These are phyloP conservation scores for Trametes pubescens DNA, from an alignment of 1,284 basidiomycete genomes.

Conservation along the genomic window DNA sequence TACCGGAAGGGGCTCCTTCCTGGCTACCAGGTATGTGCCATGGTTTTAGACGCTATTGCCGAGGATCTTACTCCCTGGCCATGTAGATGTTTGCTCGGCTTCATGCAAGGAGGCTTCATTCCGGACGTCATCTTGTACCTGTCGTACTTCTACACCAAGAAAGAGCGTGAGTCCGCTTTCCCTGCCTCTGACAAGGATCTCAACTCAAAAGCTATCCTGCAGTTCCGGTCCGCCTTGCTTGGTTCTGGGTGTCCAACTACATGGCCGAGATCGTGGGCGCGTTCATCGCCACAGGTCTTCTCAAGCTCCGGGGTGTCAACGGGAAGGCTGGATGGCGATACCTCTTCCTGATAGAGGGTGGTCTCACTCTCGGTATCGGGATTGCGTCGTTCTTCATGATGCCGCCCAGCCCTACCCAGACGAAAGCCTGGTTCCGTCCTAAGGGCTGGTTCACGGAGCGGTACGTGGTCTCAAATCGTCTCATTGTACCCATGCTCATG, in stretches of 20 bases:
- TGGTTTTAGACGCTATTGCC: slow-evolving; percentile 25
- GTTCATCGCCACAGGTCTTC: slow-evolving; percentile 71
- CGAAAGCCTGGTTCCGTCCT: slow-evolving; percentile 69
- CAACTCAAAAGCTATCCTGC: background rate
- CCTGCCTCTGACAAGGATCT: background rate
- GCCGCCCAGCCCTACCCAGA: slow-evolving; percentile 75
- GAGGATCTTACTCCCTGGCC: slow-evolving; percentile 42
- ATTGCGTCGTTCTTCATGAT: slow-evolving; percentile 72
- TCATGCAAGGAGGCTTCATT: slow-evolving; percentile 71
- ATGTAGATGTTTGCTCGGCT: slow-evolving; percentile 45
- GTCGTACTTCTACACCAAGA: slow-evolving; percentile 76
- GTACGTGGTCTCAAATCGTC: slow-evolving; percentile 22
- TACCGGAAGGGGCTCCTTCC: slow-evolving; percentile 60
- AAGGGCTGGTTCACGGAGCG: slow-evolving; percentile 75
- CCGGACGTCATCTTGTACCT: slow-evolving; percentile 73
- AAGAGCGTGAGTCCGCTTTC: slow-evolving; percentile 48
- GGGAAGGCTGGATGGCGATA: slow-evolving; percentile 69
- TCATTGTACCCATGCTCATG: background rate
- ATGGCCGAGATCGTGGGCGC: slow-evolving; percentile 60
- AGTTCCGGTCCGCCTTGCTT: slow-evolving; percentile 69
- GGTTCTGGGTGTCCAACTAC: slow-evolving; percentile 74
- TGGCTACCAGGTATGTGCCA: slow-evolving; percentile 45
- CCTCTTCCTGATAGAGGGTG: slow-evolving; percentile 62
- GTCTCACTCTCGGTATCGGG: slow-evolving; percentile 63
- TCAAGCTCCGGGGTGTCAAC: slow-evolving; percentile 64